These are phyloP conservation scores for Globomyces sp. DNA, from an alignment of 371 early-diverging fungal genomes.

Conservation along the genomic window DNA sequence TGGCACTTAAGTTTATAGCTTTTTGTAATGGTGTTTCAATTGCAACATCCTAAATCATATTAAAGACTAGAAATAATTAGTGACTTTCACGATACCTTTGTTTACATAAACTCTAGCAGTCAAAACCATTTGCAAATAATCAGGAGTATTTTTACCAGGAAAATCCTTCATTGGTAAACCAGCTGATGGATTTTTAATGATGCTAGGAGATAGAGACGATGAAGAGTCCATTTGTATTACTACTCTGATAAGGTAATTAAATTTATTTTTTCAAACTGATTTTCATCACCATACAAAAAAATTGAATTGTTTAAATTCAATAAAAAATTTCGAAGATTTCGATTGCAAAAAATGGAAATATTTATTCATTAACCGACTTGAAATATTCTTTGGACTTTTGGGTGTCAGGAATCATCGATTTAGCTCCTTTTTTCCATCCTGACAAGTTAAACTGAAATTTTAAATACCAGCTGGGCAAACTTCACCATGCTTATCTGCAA, in stretches of 20 bases:
- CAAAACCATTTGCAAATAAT: conserved; percentile 88
- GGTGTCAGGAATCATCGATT: conserved; percentile 36
- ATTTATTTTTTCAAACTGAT: no score
- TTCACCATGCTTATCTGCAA: conserved; percentile 81
- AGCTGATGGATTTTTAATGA: conserved; percentile 22
- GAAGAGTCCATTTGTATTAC: no score
- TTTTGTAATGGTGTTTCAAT: conserved; percentile 85
- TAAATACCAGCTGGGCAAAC: conserved; percentile 64
- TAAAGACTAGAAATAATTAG: neutral
- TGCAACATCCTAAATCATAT: conserved; percentile 58
- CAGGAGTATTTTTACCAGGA: conserved; percentile 43
- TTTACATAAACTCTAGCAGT: conserved; percentile 63
- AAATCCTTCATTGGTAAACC: conserved; percentile 15
- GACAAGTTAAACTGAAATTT: conserved; percentile 20
- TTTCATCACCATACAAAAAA: no score
- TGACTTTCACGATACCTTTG: conserved; percentile 9
- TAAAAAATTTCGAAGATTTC: no score
- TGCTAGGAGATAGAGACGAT: no score
- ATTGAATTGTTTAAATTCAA: no score
- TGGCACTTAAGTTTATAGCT: conserved; percentile 77
- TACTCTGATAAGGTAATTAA: no score
- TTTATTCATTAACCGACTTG: conserved; percentile 11
- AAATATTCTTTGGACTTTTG: conserved; percentile 31
- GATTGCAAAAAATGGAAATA: no score
- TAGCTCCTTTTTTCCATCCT: conserved; percentile 70